Conservation (phyloP, 306 rosid genomes). For the Ziziphus jujuba region DNA sequence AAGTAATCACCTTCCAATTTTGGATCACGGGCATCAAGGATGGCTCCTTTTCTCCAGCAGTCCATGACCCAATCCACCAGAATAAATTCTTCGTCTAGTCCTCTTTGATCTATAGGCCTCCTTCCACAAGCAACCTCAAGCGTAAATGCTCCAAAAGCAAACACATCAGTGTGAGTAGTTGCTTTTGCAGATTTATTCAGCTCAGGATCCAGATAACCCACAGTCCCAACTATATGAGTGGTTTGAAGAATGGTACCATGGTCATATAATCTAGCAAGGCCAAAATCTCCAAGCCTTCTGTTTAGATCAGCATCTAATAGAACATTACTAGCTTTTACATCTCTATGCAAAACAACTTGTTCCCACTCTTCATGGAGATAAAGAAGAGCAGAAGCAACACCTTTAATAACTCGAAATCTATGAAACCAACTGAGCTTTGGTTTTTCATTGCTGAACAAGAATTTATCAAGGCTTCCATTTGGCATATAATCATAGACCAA, state of each 20-base stretch:
- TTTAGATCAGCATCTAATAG: conserved; percentile 55
- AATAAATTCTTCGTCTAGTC: conserved; percentile 28
- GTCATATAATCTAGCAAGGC: conserved; percentile 61
- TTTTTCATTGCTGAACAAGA: conserved; percentile 34
- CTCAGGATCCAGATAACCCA: conserved; percentile 78
- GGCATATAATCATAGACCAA: conserved; percentile 70
- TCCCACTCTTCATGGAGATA: conserved; percentile 81
- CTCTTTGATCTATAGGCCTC: conserved; percentile 49
- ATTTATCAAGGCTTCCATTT: conserved; percentile 69
- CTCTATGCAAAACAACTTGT: conserved; percentile 70
- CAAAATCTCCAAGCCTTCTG: conserved; percentile 75
- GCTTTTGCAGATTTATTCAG: conserved; percentile 59
- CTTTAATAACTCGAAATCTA: conserved; percentile 49
- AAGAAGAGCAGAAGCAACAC: conserved; percentile 51
- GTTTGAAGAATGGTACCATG: conserved; percentile 66
- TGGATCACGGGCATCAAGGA: conserved; percentile 50
- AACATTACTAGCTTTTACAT: conserved; percentile 77
- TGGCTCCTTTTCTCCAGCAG: conserved; percentile 39
- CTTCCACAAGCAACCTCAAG: conserved; percentile 72
- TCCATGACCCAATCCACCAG: conserved; percentile 59
- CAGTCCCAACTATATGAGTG: conserved; percentile 69
- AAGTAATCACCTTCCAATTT: conserved; percentile 37
- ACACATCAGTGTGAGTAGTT: conserved; percentile 60
- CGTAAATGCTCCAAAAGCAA: conserved; percentile 64
- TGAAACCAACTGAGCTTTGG: conserved; percentile 54